Evolutionary conservation across 1,284 basidiomycete genomes (phyloP), one percentile per base, ranked within the genome.

Genomic region (Trametes versicolor): DNA sequence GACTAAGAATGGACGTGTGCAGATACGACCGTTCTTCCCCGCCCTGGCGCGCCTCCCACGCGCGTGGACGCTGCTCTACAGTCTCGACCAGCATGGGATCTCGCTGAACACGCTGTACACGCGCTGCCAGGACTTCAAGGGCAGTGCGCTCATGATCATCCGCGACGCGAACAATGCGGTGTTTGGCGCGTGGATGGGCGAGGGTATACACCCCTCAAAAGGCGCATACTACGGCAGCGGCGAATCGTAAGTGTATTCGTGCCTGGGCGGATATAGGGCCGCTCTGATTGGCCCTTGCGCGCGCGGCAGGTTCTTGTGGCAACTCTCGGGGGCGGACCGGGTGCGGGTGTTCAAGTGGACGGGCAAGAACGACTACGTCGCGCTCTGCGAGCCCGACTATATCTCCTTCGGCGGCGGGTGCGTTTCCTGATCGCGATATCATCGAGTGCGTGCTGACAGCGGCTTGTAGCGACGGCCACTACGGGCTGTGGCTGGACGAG

Each of bases 61-160:
- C 7, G 80, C 84, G n/a, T 99, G 97, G 97, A 87, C 86, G 0
- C 82, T 99, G 3, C 79, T 98, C 1, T 99, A 98, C 79, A 97
- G 95, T 12, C 82, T 98, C 19, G 97, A 99, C 73, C 96, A 98
- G 75, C 94, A 99, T 69, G 97, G 97, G 0, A 96, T 97, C 52
- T 97, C 95, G 10, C 82, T 99, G 12, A 88, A 92, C 45, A 98
- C 97, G 0, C 84, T 99, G 0, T 97, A 97, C 75, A 73, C 86
- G 1, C 84, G 86, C 2, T 91, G 91, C 55, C 88, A 86, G 63
- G 59, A 68, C 34, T 75, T 78, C 61, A 60, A 62, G 17, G 77
- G 78, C 19, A 87, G 88, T 2, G 83, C 85, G 23, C 72, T 92
- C 0, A 68, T 93, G 1, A 80, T 85, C 13, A 78, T 94, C 4